Evolutionary conservation across 2,329 filamentous ascomycete species (phyloP).

Genomic region (Eurotiales sp.): DNA sequence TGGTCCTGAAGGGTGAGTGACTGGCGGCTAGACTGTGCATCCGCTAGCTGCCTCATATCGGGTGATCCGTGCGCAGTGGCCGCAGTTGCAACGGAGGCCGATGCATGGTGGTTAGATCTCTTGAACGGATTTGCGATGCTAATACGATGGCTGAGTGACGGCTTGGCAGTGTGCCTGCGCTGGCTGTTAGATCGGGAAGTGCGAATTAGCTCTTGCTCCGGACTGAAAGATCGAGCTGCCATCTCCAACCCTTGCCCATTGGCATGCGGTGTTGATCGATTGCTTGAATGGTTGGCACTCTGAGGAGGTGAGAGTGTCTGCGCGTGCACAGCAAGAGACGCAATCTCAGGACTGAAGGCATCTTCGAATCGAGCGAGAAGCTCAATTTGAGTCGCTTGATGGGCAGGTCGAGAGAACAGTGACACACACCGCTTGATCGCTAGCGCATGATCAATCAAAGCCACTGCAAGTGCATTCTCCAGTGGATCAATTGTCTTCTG

Average conservation of each 20-base stretch:
- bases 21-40: conserved; percentile 22
- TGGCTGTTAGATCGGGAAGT: conserved; percentile 27
- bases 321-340: conserved; percentile 48
- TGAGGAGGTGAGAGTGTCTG: conserved; percentile 43
- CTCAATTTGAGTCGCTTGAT: conserved; percentile 44
- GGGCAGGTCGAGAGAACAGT: conserved; percentile 59
- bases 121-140: conserved; percentile 44
- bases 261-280: conserved; percentile 24
- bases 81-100: conserved; percentile 33
- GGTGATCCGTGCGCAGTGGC: conserved; percentile 21
- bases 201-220: conserved; percentile 34
- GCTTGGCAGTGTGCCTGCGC: conserved; percentile 30
- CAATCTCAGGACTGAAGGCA: conserved; percentile 60
- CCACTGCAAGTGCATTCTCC: conserved; percentile 77
- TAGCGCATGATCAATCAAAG: conserved; percentile 83
- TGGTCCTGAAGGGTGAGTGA: conserved; percentile 12
- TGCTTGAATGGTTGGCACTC: conserved; percentile 23
- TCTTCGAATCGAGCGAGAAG: conserved; percentile 37
- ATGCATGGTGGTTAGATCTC: conserved; percentile 33
- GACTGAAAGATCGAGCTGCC: conserved; percentile 28
- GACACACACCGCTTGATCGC: conserved; percentile 78
- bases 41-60: conserved; percentile 20
- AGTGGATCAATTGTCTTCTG: conserved; percentile 51
- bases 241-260: conserved; percentile 20
- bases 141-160: conserved; percentile 38